Evolutionary conservation across 2,329 filamentous ascomycete species (phyloP), one percentile per base, ranked within the genome.

Genomic region (Aspergillus novofumigatus): DNA sequence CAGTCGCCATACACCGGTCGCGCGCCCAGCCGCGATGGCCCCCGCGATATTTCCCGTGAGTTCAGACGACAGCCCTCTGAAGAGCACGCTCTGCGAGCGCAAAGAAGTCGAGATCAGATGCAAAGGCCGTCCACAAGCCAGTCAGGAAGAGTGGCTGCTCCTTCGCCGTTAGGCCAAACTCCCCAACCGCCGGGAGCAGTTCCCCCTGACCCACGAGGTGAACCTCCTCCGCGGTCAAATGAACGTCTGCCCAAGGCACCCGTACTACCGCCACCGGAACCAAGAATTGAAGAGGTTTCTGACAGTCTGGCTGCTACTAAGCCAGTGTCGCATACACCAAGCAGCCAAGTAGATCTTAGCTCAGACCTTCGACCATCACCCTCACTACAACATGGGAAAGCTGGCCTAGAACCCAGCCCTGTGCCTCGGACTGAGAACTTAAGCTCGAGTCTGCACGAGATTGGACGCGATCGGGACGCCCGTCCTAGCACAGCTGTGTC

Each of bases 31-130:
- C 74, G 74, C 9, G 75, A 77, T 64, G 70, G 64, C 53, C 62
- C 62, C 6, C 68, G 74, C 8, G 75, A 77, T 64, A 69, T 64
- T 53, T 61, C 62, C 8, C 68, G 62, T 23, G 72, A 73, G 25
- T 26, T 56, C n/a, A 59, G 69, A 49, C 67, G 67, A 51, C 69
- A 69, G 53, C 62, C 69, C 32, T 68, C 73, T 8, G 70, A 75
- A 51, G 76, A 78, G 28, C 72, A 71, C 10, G 60, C 65, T 20
- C 62, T 75, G 51, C 70, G 74, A 54, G 55, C 60, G 25, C 69
- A 75, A 56, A 69, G 64, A 55, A 78, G 74, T 56, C 72, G 75
- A 8, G 77, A 79, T 42, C 75, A 74, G 28, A 67, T 76, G 58
- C 67, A 65, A 20, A 71, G 72, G 45, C 68, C 74, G 20, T 69